Conservation (phyloP, 176 grass and related monocot genomes). For the Elymus sibiricus region DNA sequence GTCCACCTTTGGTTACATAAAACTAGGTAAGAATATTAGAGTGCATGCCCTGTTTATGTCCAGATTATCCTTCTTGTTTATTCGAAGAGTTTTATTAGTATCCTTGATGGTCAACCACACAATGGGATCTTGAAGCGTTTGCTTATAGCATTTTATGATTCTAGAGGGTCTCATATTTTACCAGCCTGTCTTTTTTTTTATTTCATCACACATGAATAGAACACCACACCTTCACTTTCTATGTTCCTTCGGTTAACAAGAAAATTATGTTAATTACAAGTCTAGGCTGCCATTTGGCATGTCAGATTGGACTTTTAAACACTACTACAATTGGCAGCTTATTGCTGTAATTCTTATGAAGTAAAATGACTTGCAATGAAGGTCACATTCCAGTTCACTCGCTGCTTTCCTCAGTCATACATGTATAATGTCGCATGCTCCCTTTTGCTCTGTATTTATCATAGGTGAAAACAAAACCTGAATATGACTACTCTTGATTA, state of each 20-base stretch:
- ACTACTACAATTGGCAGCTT: not conserved
- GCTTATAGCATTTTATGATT: not conserved
- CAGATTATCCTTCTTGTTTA: not conserved
- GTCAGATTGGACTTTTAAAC: not conserved
- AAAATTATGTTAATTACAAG: not conserved
- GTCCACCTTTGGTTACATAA: not conserved
- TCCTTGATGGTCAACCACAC: not conserved
- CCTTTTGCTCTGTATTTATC: not conserved
- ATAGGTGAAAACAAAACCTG: not conserved
- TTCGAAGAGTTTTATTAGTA: not conserved
- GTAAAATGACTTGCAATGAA: not conserved
- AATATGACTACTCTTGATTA: not conserved
- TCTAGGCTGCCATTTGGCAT: not conserved
- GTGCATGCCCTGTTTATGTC: not conserved
- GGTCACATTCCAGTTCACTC: not conserved
- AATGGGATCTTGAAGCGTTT: not conserved
- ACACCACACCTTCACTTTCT: not conserved
- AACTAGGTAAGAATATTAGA: not conserved
- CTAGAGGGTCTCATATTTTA: not conserved
- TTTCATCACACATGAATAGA: not conserved
- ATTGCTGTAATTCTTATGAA: not conserved
- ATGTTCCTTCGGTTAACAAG: not conserved
- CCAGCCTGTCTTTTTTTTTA: not conserved
- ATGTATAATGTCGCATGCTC: not conserved
- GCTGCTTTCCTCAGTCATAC: not conserved